Evolutionary conservation across 306 rosid genomes (phyloP).

Genomic region (Prunus mume): DNA sequence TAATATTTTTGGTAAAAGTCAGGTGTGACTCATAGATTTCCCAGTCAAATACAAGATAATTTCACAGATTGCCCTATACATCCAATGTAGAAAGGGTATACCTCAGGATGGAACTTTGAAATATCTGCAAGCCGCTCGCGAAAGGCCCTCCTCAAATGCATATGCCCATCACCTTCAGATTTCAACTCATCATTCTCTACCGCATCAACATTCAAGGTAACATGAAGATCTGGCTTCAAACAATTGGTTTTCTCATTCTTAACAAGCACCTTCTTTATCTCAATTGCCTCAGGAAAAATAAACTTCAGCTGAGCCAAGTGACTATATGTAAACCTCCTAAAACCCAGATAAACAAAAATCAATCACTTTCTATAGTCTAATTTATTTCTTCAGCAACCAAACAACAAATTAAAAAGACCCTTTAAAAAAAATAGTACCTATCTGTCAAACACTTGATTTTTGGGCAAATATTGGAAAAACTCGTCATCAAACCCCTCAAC

Average conservation of each 20-base stretch:
- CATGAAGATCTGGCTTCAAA: slow-evolving; percentile 70
- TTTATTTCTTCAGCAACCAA: neutral
- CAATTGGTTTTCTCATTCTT: slow-evolving; percentile 57
- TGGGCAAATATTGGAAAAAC: slow-evolving; percentile 45
- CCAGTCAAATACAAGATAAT: neutral
- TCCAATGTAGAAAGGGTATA: slow-evolving; percentile 7
- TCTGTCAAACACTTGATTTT: slow-evolving; percentile 57
- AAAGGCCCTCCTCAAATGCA: slow-evolving; percentile 48
- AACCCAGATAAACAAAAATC: neutral
- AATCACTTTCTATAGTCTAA: neutral
- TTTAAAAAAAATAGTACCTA: slow-evolving; percentile 37
- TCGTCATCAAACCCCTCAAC: slow-evolving; percentile 36
- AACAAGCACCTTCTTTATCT: slow-evolving; percentile 39
- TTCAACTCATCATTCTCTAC: slow-evolving; percentile 29
- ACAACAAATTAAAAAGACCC: neutral
- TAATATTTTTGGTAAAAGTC: neutral
- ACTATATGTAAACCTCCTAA: slow-evolving; percentile 67
- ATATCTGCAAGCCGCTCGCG: slow-evolving; percentile 38
- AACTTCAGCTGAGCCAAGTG: slow-evolving; percentile 79
- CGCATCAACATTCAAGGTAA: slow-evolving; percentile 39
- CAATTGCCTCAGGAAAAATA: slow-evolving; percentile 67
- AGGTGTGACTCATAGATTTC: neutral
- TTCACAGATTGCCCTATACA: neutral
- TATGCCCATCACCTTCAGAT: slow-evolving; percentile 27
- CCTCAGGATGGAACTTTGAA: slow-evolving; percentile 63